Base-by-base conservation (phyloP, 2,329 filamentous ascomycete genomes). In the Hypoxylon sp. region DNA sequence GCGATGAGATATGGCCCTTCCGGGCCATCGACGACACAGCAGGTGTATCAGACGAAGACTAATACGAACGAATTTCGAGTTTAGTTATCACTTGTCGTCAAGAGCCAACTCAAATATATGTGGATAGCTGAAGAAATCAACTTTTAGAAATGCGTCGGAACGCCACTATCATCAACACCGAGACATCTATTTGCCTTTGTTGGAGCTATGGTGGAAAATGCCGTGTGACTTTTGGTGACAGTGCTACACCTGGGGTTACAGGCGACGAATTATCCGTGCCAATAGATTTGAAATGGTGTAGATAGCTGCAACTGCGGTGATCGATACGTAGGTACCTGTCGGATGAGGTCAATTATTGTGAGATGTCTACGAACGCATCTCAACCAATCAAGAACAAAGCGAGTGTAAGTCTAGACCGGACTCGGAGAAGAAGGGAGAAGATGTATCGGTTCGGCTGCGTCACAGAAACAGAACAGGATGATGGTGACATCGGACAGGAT, bases 1-100 rank as follows among this genome's bases (percentile, higher is more conserved):
- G 50, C 35, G 24, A 31, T 11, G 19, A 21, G 32, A 35, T 35
- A 39, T 21, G 44, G 48, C 50, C 37, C 39, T n/a, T 19, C 29
- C 57, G 44, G 63, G 57, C 63, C 60, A 67, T 71, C 21, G 47
- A 66, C 57, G 24, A 32, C 39, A 50, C 27, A 24, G 13, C 6
- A 31, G 17, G 21, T 39, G 27, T 64, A 46, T 51, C 42, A 39
- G 52, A 42, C 24, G 10, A 37, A 11, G 27, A 29, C 6, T 53
- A 21, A 4, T 37, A 48, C 10, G 46, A 13, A 24, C 27, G 15
- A 24, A 39, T 31, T 17, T 35, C 35, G 29, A 21, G 35, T 17
- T 35, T 61, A 24, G 51, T 17, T 29, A 47, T n/a, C 17, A 39
- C 11, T 55, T 4, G 29, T 59, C 19, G 42, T n/a, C 11, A 3